Conservation (phyloP, 805 yeast species). For the Hanseniaspora lindneri region DNA sequence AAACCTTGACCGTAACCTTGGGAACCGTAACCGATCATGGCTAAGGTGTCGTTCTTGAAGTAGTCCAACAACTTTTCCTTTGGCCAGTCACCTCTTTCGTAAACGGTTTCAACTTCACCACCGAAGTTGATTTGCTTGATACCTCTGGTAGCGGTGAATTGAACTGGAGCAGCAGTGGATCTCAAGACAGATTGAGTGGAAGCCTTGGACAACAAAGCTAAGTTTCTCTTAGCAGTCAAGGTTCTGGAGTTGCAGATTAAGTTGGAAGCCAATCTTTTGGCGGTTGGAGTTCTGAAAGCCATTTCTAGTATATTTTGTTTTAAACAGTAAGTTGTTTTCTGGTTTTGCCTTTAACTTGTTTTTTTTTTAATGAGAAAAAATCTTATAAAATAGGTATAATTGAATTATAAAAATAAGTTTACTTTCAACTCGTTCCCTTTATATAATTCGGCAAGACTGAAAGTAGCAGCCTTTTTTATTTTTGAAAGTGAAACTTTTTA, state of each 20-base stretch:
- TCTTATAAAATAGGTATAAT: too few relatives aligned
- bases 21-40: conserved; percentile 97
- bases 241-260: conserved; percentile 32
- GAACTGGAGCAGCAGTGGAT: conserved; percentile 34
- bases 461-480: too few relatives aligned
- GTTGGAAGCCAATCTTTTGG: conserved; percentile 28
- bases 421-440: too few relatives aligned
- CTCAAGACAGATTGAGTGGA: conserved; percentile 28
- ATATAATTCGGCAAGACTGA: too few relatives aligned
- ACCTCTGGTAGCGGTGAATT: conserved; percentile 64
- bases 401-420: too few relatives aligned
- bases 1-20: conserved; percentile 99
- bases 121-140: conserved; percentile 92
- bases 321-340: background rate
- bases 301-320: background rate
- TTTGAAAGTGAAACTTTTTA: too few relatives aligned
- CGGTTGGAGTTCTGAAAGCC: conserved; percentile 17
- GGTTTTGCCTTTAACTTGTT: background rate
- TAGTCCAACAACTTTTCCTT: conserved; percentile 87
- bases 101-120: conserved; percentile 88
- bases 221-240: conserved; percentile 52
- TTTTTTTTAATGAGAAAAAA: background rate
- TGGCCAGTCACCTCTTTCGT: conserved; percentile 99
- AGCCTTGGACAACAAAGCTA: conserved; percentile 39
- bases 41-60: conserved; percentile 96